A percentile compares a stretch with the other conserved stretches of the same genome.
Conservation (phyloP, 2,329 filamentous ascomycete genomes). For the Teratosphaeriaceae sp. region DNA sequence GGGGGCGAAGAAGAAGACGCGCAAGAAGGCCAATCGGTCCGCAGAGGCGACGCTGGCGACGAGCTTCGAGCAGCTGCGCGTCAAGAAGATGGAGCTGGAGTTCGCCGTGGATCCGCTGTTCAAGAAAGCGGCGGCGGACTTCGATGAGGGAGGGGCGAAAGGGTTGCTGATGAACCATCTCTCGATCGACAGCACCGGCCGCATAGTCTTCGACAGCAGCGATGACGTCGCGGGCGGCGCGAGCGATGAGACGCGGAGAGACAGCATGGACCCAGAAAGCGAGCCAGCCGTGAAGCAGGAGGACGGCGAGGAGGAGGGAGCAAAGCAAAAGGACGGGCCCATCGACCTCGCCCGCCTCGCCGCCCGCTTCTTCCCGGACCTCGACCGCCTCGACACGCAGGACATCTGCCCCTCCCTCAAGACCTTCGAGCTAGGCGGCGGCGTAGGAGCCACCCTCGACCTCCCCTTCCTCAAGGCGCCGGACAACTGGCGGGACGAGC, state of each 20-base stretch:
- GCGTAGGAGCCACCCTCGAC: constrained; percentile 68
- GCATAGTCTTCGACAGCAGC: constrained; percentile 97
- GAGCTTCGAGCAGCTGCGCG: constrained; percentile 77
- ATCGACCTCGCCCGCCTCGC: constrained; percentile 74
- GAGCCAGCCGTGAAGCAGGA: constrained; percentile 36
- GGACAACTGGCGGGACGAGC: constrained; percentile 73
- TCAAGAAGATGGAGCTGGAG: constrained; percentile 97
- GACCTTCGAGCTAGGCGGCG: constrained; percentile 83
- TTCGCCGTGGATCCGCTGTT: constrained; percentile 97
- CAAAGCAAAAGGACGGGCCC: constrained; percentile 53
- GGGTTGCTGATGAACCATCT: constrained; percentile 91
- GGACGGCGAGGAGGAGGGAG: constrained; percentile 30
- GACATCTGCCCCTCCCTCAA: constrained; percentile 95
- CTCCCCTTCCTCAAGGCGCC: constrained; percentile 82
- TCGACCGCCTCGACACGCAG: constrained; percentile 69
- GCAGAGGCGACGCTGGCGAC: constrained; percentile 90
- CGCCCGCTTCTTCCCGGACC: constrained; percentile 76
- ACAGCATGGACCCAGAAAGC: constrained; percentile 37
- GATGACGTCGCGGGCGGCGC: constrained; percentile 61
- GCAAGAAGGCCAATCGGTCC: constrained; percentile 69
- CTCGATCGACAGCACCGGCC: constrained; percentile 85
- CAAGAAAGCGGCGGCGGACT: constrained; percentile 97
- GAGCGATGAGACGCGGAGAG: constrained; percentile 25
- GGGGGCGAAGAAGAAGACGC: constrained; percentile 51
- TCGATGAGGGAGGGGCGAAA: constrained; percentile 96